A percentile compares a stretch with the other conserved stretches of the same genome.
These are phyloP conservation scores for Ceratobasidium sp. DNA, from an alignment of 1,284 basidiomycete species.

Conservation along the genomic window DNA sequence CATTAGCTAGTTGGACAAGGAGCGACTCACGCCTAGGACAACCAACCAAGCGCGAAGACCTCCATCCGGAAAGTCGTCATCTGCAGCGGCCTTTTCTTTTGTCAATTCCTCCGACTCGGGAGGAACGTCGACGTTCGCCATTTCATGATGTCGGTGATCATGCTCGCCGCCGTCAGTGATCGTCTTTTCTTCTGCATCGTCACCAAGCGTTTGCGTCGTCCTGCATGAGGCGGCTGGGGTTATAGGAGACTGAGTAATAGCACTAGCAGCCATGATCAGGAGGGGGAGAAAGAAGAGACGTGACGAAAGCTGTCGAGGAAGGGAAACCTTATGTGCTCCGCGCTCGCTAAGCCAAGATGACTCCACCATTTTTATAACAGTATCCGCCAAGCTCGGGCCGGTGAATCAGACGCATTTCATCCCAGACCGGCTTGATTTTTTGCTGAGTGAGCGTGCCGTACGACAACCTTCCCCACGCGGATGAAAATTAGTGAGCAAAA, in stretches of 20 bases:
- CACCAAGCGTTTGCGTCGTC: neutral
- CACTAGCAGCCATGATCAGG: neutral
- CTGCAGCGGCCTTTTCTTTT: slow-evolving; percentile 26
- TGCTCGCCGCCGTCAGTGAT: neutral
- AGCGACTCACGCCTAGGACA: slow-evolving; percentile 45
- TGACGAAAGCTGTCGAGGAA: neutral
- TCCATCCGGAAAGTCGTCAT: slow-evolving; percentile 46
- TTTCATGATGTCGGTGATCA: neutral
- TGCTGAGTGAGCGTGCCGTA: slow-evolving; percentile 42
- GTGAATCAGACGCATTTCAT: neutral
- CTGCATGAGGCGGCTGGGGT: slow-evolving; percentile 6
- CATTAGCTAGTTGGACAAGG: neutral
- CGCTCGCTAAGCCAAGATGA: neutral
- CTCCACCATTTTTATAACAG: neutral
- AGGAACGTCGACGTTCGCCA: slow-evolving; percentile 41
- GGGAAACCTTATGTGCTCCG: neutral
- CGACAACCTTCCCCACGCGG: no score
- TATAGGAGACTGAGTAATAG: neutral
- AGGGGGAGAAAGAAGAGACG: neutral
- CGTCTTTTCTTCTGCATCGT: slow-evolving; percentile 25
- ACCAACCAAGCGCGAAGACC: slow-evolving; percentile 46
- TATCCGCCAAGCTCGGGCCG: slow-evolving; percentile 8
- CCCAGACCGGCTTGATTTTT: slow-evolving; percentile 8
- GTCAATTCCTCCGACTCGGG: slow-evolving; percentile 21
- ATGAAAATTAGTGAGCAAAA: neutral